Base-by-base conservation (phyloP, 495 filamentous ascomycete species). In the Bombardia bombarda region DNA sequence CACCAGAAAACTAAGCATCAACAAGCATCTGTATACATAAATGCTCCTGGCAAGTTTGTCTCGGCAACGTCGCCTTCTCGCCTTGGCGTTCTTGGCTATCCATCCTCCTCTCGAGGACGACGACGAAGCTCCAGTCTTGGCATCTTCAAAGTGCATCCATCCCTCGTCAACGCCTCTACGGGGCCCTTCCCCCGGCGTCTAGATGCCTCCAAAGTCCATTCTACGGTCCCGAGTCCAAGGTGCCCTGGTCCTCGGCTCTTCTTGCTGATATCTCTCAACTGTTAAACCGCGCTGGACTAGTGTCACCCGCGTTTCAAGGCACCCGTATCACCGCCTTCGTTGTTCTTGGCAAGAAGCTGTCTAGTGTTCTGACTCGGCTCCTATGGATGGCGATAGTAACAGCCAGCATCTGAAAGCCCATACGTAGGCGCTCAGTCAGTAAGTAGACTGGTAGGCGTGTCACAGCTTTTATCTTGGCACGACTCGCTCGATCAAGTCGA, bases 221-320 rank as follows among this genome's bases (percentile, higher is more conserved):
- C 9, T 6, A 10, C 8, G 32, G n/a, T 12, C 8, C 32, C 32
- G 16, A 33, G 34, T 14, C 32, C 32, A 12, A 33, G 32, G 14
- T 20, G 18, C 17, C 22, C 7, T 19, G 17, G 17, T 37, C 18
- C 32, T 30, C 38, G 38, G 38, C 38, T 40, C 25, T 40, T 40
- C 38, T 30, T 40, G 38, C 38, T 20, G 17, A 4, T 38, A 7
- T 38, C 20, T 20, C 19, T 38, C 34, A 7, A 22, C 1, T n/a
- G 19, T 20, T 10, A 32, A 22, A 4, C 40, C n/a, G n/a, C n/a
- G n/a, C n/a, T n/a, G n/a, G 47, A 35, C 36, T 37, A 51, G 50
- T 52, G 56, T 56, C 50, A 51, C 33, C 36, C 44, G 18, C 21
- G 61, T 62, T 66, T 66, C 57, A 56, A 56, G 42, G 42, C 32